Base-by-base conservation (phyloP, 108 stramenopile species). In the Epithemia pelagica region DNA sequence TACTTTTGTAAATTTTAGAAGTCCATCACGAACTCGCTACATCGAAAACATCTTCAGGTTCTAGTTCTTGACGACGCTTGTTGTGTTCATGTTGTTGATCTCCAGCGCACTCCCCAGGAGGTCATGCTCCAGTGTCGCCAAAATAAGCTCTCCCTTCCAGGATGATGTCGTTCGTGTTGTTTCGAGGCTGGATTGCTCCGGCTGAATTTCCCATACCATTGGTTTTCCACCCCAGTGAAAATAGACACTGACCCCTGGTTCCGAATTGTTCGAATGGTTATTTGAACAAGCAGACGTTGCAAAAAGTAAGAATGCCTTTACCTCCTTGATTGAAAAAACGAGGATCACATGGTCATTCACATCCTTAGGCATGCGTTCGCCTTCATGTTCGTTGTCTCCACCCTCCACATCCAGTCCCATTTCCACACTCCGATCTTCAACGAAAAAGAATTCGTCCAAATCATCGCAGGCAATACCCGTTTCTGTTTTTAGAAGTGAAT, bases 141-240 rank as follows among this genome's bases (percentile, higher is more conserved):
- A 74, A 20, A 92, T 46, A 15, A 46, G 37, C 15, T 46, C 37
- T 46, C 37, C 37, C 15, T 46, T 46, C 37, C 78, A 26, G 86
- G 71, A 61, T 81, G 73, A 2, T 68, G 83, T 3, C 76, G 69
- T 54, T 69, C 0, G 77, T 82, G 52, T 81, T 77, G 32, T 28
- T 19, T 27, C 65, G 26, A 57, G 27, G 20, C 20, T 22, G 32
- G 5, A 15, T 21, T 32, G 22, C 22, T 27, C 5, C n/a, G 54
- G 28, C 3, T 54, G 46, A 22, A 51, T 24, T 28, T 54, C 54
- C 53, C 2, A 84, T 78, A 89, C 74, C 54, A 92, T 79, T 10
- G 91, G 91, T 52, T 82, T 78, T 10, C 91, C 91, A 25, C 91
- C 91, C 87, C 88, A 93, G 73, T 83, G 80, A 64, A 90, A 93